phyloP scores from a whole-genome alignment of 164 flowering plant species.

The Liriodendron chinense region DNA sequence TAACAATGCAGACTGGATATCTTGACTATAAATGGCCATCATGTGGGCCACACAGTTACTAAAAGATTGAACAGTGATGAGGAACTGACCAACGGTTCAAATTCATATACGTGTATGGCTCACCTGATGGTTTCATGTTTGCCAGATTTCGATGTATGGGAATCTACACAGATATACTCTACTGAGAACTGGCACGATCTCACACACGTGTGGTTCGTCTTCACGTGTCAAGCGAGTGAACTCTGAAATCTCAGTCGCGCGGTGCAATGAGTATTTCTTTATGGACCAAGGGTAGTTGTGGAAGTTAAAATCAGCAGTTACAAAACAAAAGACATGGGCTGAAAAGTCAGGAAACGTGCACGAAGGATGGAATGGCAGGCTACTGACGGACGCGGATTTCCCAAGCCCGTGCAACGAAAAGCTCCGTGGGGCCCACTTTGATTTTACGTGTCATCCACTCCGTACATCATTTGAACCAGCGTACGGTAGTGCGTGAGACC shows the following conservation, averaged over 20 bases:
- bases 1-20: no score
- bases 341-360: slow-evolving; percentile 5
- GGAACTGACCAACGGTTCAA: not conserved
- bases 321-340: not conserved
- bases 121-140: not conserved
- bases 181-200: no score
- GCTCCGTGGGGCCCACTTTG: not conserved
- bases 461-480: not conserved
- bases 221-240: not conserved
- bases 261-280: not conserved
- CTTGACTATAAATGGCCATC: no score
- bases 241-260: not conserved
- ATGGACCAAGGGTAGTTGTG: slow-evolving; percentile 2
- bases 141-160: not conserved
- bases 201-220: not conserved
- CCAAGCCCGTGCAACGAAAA: not conserved
- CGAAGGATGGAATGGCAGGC: not conserved
- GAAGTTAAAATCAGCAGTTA: slow-evolving; percentile 9
- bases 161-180: no score
- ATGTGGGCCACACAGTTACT: not conserved
- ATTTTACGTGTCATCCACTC: not conserved
- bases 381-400: not conserved
- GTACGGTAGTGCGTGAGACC: no score
- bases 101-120: not conserved
- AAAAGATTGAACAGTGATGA: not conserved